Conservation (phyloP, 805 yeast species). For the Komagataella populi region DNA sequence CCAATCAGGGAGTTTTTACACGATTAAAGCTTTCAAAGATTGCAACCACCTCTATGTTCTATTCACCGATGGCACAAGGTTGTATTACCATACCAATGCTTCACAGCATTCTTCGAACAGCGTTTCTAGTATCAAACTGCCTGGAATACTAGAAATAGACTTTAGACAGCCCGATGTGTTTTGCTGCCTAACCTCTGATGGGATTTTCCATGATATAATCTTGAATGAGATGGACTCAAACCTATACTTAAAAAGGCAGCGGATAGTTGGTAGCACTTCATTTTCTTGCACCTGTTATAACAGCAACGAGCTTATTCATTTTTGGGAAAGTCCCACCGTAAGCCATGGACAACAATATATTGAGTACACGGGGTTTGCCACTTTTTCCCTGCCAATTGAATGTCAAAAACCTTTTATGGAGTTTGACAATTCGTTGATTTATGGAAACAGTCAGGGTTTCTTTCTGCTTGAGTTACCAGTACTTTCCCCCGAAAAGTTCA, state of each 20-base stretch:
- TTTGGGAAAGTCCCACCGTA: neutral
- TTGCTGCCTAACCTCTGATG: neutral
- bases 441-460: neutral
- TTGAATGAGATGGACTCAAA: neutral
- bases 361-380: neutral
- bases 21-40: neutral
- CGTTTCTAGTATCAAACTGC: neutral
- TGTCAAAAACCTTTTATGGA: neutral
- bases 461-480: neutral
- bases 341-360: neutral
- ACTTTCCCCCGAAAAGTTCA: neutral
- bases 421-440: neutral
- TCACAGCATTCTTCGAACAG: neutral
- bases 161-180: neutral
- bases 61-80: neutral
- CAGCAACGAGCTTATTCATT: neutral
- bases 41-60: neutral
- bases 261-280: neutral
- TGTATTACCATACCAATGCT: neutral
- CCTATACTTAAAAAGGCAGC: neutral
- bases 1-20: neutral
- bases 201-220: neutral
- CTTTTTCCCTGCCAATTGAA: neutral
- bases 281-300: neutral
- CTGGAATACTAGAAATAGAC: neutral